Base-by-base conservation (phyloP, 2,329 filamentous ascomycete genomes). In the Aspergillus spinulosporus region DNA sequence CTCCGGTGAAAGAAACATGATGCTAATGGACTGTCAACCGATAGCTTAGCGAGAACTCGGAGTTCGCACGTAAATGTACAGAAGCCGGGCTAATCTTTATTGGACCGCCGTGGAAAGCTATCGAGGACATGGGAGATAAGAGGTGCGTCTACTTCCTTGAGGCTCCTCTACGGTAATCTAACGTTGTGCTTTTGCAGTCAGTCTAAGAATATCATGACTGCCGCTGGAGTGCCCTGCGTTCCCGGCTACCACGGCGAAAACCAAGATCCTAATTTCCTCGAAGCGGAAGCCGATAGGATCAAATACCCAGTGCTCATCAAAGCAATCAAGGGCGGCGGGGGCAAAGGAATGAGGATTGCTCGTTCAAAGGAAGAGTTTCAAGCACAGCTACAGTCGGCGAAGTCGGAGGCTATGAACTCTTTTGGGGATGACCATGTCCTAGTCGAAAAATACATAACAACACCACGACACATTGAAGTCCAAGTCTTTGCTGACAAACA, bases 131-230 rank as follows among this genome's bases (percentile, higher is more conserved):
- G 92, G 92, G 92, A 49, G 90, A 96, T 77, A 96, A 97, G 78
- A 92, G 88, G 80, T 80, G 69, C 2, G 7, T 31, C 26, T 26
- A 5, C 4, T 6, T 14, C 5, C 14, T 42, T 9, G 6, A 6
- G 7, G 15, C 44, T 29, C 4, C 4, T 39, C 21, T 21, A 9
- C 0, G 39, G 2, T 28, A 39, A 46, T 31, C 57, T 68, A 39
- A 65, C 11, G 21, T 21, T 49, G 21, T 56, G 26, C 3, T 3
- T 40, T 5, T 43, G 5, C 48, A 83, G 82, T 54, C 82, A 89
- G 58, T 94, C 90, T 51, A 99, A 99, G 74, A 90, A 96, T 71
- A 97, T 99, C 69, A 97, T 99, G 94, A 91, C 85, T 34, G 85
- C 86, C 3, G 93, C 94, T n/a, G 91, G 92, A 6, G 94, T 99